Evolutionary conservation across 164 flowering plant species (phyloP), one percentile per base, ranked within the genome.

Genomic region (Stephania japonica): DNA sequence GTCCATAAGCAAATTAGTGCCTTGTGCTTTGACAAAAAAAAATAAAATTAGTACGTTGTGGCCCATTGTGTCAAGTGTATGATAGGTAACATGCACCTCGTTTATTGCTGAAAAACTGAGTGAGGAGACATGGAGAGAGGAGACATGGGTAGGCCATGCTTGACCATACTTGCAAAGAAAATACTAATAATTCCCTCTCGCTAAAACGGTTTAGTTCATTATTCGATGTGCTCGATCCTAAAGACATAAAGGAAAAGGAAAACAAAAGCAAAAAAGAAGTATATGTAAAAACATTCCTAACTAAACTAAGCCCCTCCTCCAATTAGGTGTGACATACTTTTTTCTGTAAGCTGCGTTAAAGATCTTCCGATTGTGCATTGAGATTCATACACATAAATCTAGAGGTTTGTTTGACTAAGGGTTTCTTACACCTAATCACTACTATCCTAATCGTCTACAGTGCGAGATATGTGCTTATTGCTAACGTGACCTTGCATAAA

Each of bases 1-100:
- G 62, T 56, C 62, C 62, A 56, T 56, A 56, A 56, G 62, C 62
- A 56, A 56, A 56, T 56, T n/a, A n/a, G n/a, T n/a, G n/a, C n/a
- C n/a, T n/a, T n/a, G n/a, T n/a, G n/a, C n/a, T n/a, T n/a, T n/a
- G n/a, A n/a, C n/a, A n/a, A n/a, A n/a, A n/a, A n/a, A n/a, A n/a
- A n/a, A n/a, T n/a, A n/a, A n/a, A n/a, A n/a, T n/a, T 50, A 50
- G 59, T 50, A 50, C 16, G 59, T n/a, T 16, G 21, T 18, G 62
- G n/a, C 62, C 62, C 62, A 21, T 7, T 56, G 7, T 18, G 62
- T 56, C 62, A 7, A 32, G n/a, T 56, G n/a, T 56, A 16, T 56
- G 23, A 16, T 56, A 56, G 62, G 62, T 56, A 19, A 56, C 62
- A 56, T 56, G 62, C 62, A 56, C 19, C 62, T 56, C 21, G 62